Evolutionary conservation across 2,329 filamentous ascomycete genomes (phyloP).

Genomic region (Orbilia ellipsospora): DNA sequence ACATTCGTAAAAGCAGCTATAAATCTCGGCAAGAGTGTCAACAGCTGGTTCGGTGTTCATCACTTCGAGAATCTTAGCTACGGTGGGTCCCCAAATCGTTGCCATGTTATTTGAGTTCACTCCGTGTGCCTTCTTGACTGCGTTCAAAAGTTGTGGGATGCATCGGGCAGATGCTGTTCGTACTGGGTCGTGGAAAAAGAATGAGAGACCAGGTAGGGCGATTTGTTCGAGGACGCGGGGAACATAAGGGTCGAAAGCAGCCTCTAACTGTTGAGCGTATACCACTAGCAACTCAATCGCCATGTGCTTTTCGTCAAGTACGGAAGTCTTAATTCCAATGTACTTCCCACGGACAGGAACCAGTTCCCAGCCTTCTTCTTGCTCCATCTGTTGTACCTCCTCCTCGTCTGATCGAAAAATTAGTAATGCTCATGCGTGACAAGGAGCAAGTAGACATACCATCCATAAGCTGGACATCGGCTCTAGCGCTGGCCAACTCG

Average conservation of each 20-base stretch:
- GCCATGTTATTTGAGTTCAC: conserved; percentile 80
- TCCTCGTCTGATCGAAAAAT: conserved; percentile 74
- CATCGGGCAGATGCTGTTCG: conserved; percentile 94
- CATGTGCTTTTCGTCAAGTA: conserved; percentile 98
- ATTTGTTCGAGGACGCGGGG: conserved; percentile 96
- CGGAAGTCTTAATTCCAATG: conserved; percentile 97
- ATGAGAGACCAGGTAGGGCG: conserved; percentile 88
- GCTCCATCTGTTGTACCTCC: conserved; percentile 88
- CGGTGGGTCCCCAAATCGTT: conserved; percentile 84
- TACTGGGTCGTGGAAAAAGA: conserved; percentile 99
- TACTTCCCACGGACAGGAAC: conserved; percentile 97
- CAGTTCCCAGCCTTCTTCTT: conserved; percentile 97
- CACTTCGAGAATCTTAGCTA: conserved; percentile 92
- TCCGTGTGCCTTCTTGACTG: conserved; percentile 92
- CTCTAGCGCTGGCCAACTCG: conserved; percentile 91
- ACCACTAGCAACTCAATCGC: conserved; percentile 98
- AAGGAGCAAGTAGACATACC: conserved; percentile 44
- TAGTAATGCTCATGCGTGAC: not conserved
- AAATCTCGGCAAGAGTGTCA: conserved; percentile 97
- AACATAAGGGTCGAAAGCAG: conserved; percentile 89
- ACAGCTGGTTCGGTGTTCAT: conserved; percentile 88
- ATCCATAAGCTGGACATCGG: conserved; percentile 94
- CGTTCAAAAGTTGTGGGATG: conserved; percentile 90
- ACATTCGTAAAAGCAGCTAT: conserved; percentile 99
- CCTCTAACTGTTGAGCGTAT: conserved; percentile 95